A percentile compares a stretch with the other conserved stretches of the same genome.
These are phyloP conservation scores for Crassisporium funariophilum DNA, from an alignment of 768 basidiomycete genomes.

Conservation along the genomic window DNA sequence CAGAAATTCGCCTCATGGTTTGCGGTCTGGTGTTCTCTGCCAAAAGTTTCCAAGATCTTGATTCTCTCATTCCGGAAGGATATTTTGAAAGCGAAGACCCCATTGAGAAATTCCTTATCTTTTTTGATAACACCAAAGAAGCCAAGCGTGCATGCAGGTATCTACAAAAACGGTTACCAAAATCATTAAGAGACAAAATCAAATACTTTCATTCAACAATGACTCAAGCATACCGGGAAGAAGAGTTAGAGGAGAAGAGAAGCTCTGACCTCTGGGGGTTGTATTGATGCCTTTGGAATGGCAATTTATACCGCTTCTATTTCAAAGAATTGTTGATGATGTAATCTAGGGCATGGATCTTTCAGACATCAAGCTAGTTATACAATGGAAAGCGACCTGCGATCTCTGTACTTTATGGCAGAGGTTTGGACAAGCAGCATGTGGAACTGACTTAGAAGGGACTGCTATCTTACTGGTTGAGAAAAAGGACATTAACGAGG, in stretches of 20 bases:
- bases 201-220: conserved; percentile 31
- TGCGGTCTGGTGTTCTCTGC: conserved; percentile 22
- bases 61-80: conserved; percentile 21
- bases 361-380: conserved; percentile 33
- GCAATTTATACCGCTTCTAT: conserved; percentile 16
- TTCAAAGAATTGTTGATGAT: conserved; percentile 1
- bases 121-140: conserved; percentile 28
- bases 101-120: conserved; percentile 19
- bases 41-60: conserved; percentile 22
- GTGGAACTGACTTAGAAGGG: conserved; percentile 9
- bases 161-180: conserved; percentile 14
- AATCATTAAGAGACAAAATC: conserved; percentile 13
- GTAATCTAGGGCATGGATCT: conserved; percentile 36
- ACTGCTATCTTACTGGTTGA: conserved; percentile 30
- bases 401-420: conserved; percentile 33
- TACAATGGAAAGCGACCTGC: conserved; percentile 33
- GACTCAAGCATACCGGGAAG: conserved; percentile 22
- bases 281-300: conserved; percentile 38
- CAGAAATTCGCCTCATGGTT: conserved; percentile 29
- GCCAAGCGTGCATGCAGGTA: conserved; percentile 9
- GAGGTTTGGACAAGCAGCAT: conserved; percentile 32
- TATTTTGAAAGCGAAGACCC: conserved; percentile 8
- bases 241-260: conserved; percentile 11
- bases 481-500: conserved; percentile 26
- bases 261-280: conserved; percentile 25